Evolutionary conservation across 1,284 basidiomycete genomes (phyloP).

Genomic region (Entoloma clypeatum): DNA sequence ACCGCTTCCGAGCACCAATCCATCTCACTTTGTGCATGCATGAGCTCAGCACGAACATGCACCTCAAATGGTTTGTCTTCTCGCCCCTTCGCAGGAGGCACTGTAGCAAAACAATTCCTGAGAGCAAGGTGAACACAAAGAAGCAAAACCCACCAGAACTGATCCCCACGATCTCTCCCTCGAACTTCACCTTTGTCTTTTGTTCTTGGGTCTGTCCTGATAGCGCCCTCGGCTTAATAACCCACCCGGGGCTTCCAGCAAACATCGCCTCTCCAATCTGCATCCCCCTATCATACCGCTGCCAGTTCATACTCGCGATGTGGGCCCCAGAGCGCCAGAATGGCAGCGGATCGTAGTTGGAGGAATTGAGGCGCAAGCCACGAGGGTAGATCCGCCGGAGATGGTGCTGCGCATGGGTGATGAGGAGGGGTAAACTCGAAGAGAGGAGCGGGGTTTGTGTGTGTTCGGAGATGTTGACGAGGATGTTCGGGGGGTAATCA

Average conservation of each 20-base stretch:
- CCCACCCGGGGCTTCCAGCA: conserved; percentile 54
- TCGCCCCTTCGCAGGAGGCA: conserved; percentile 37
- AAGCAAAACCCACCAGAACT: conserved; percentile 39
- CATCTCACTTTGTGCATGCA: conserved; percentile 34
- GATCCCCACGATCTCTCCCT: conserved; percentile 41
- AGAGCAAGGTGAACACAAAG: not conserved
- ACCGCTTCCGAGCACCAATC: conserved; percentile 40
- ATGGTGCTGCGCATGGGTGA: conserved; percentile 40
- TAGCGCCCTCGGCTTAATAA: conserved; percentile 43
- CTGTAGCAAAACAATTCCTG: conserved; percentile 23
- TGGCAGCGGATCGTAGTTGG: conserved; percentile 48
- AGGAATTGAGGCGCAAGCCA: conserved; percentile 53
- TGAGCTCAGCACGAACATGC: conserved; percentile 41
- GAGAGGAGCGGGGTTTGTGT: conserved; percentile 40
- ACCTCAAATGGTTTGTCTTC: conserved; percentile 33
- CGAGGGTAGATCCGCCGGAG: conserved; percentile 57
- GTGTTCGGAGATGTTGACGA: conserved; percentile 63
- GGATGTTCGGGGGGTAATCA: conserved; percentile 41
- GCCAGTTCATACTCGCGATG: conserved; percentile 65
- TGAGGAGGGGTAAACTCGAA: conserved; percentile 29
- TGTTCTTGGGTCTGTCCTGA: conserved; percentile 15
- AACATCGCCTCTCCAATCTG: conserved; percentile 66
- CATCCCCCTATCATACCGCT: conserved; percentile 48
- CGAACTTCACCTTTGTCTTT: conserved; percentile 27
- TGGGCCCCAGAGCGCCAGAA: conserved; percentile 62